phyloP scores from a whole-genome alignment of 2,329 filamentous ascomycete genomes.

The Penicillium sp. region DNA sequence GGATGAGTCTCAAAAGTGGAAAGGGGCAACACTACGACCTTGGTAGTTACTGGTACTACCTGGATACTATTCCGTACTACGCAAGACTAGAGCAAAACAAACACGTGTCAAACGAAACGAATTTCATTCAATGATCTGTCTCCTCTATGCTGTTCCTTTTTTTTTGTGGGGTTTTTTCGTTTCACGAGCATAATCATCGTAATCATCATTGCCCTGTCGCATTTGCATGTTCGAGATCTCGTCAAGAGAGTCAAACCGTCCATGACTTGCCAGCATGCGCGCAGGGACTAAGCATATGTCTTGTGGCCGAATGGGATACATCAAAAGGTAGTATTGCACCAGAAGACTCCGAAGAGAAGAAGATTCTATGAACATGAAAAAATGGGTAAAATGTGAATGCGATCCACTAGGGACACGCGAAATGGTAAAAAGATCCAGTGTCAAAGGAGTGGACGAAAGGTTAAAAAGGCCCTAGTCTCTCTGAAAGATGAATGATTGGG shows the following conservation, averaged over 20 bases:
- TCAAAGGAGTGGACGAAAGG: slow-evolving; percentile 18
- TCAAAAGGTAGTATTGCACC: slow-evolving; percentile 24
- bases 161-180: not conserved
- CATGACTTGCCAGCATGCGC: slow-evolving; percentile 6
- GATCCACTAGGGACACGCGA: slow-evolving; percentile 21
- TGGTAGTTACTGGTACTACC: not conserved
- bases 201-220: slow-evolving; percentile 3
- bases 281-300: not conserved
- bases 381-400: slow-evolving; percentile 8
- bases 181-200: slow-evolving; percentile 1
- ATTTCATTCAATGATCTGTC: not conserved
- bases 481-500: not conserved
- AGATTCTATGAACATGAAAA: slow-evolving; percentile 12
- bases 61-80: not conserved
- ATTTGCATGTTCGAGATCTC: slow-evolving; percentile 4
- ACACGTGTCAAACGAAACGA: not conserved
- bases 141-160: not conserved
- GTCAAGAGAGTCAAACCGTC: slow-evolving; percentile 3
- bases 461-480: slow-evolving; percentile 8
- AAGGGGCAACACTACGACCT: not conserved
- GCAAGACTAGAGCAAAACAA: not conserved
- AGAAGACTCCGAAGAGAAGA: slow-evolving; percentile 9
- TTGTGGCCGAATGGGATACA: slow-evolving; percentile 7
- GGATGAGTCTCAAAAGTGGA: not conserved
- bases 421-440: slow-evolving; percentile 3